Base-by-base conservation (phyloP, 2,329 filamentous ascomycete species). In the Ascochyta rabiei region DNA sequence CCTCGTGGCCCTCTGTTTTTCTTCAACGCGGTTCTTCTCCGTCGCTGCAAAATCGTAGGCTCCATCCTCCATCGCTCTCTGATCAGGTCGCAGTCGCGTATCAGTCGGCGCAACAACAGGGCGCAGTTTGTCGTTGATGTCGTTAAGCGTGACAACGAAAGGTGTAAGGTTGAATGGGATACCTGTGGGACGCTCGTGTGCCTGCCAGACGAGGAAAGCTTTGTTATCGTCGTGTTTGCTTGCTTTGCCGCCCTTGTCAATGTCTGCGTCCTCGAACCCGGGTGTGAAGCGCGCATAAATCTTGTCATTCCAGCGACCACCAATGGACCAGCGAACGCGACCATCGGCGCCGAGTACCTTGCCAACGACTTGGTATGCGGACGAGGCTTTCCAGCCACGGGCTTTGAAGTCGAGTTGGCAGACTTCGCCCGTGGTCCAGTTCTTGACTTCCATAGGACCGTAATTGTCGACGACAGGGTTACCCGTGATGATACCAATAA, bases 381-480 rank as follows among this genome's bases (percentile, higher is more conserved):
- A 96, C 0, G 89, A 90, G 3, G 91, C 92, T 77, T 95, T 97
- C 95, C 95, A 99, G 16, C 95, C 95, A 56, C 93, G 89, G 13
- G 91, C 84, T 76, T 98, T 98, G 81, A 99, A 99, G 63, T 98
- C 92, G 1, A 99, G 80, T 4, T 88, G 79, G 62, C 90, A 93
- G n/a, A 89, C 83, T 75, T 98, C 95, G 48, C 95, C 93, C 0
- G 93, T 99, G 0, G 88, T 96, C 88, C 90, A 93, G 77, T 99
- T 99, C 80, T 92, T 96, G 75, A 99, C 88, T 73, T 97, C 92
- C 91, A 99, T 98, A 0, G 88, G 82, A 1, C 95, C 95, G 73
- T 98, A 98, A 75, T 99, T 97, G 78, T 99, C 95, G n/a, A 99
- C 90, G 0, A 90, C 90, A 0, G 95, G 95, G 66, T 91, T 96